Evolutionary conservation across 108 stramenopile genomes (phyloP).

Genomic region (Fragilaria crotonensis): DNA sequence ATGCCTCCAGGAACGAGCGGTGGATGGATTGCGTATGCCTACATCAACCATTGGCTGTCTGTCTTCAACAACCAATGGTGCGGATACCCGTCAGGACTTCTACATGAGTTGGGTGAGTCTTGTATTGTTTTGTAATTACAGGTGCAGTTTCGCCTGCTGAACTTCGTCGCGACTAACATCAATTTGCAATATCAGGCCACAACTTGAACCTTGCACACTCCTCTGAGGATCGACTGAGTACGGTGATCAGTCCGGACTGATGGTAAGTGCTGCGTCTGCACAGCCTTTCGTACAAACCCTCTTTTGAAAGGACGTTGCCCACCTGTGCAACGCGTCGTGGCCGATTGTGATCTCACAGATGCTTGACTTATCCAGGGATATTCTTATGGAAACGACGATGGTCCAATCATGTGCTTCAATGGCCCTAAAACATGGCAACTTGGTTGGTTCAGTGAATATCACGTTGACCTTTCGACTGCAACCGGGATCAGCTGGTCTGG

Average conservation of each 20-base stretch:
- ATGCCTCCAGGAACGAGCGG: constrained; percentile 35
- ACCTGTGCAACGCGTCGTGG: too few relatives aligned
- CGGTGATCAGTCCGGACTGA: constrained; percentile 3
- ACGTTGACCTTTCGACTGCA: background rate
- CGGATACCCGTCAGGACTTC: constrained; percentile 29
- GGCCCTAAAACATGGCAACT: constrained; percentile 12
- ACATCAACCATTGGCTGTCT: constrained; percentile 24
- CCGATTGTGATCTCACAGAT: background rate
- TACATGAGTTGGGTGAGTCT: constrained; percentile 21
- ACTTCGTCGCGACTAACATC: background rate
- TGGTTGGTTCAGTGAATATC: constrained; percentile 14
- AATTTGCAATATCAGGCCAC: constrained; percentile 9
- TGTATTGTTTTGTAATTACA: background rate
- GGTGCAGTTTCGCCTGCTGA: too few relatives aligned
- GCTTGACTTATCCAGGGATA: constrained; percentile 4
- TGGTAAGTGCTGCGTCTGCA: too few relatives aligned
- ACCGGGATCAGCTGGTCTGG: background rate
- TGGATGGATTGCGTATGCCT: constrained; percentile 24
- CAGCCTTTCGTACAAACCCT: too few relatives aligned
- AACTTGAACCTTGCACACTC: constrained; percentile 14
- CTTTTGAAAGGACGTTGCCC: too few relatives aligned
- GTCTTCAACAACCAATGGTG: constrained; percentile 53
- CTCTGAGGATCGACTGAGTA: constrained; percentile 45
- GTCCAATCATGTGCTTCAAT: constrained; percentile 23
- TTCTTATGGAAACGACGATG: constrained; percentile 6